Percentiles rank a stretch among this genome's conserved stretches.
These are phyloP conservation scores for Marasmius sp. DNA, from an alignment of 1,284 basidiomycete species.

Conservation along the genomic window DNA sequence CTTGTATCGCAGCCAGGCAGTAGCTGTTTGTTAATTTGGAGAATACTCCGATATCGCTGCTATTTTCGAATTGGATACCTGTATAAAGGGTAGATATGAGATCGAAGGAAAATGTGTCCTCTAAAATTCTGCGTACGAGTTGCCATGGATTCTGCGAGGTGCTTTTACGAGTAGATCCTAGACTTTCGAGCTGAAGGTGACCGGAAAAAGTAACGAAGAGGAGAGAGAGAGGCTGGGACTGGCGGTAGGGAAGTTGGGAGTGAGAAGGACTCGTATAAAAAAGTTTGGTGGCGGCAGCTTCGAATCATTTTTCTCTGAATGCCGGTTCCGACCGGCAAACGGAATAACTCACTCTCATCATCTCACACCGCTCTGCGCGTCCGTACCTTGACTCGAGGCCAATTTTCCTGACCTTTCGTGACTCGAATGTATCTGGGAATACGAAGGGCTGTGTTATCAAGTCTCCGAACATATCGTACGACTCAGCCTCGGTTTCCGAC, in stretches of 20 bases:
- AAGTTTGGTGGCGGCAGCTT: no score
- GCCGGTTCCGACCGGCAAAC: no score
- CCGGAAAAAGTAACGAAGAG: no score
- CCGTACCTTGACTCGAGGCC: not conserved
- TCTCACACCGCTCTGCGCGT: not conserved
- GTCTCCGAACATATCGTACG: not conserved
- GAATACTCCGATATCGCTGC: conserved; percentile 94
- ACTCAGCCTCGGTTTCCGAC: not conserved
- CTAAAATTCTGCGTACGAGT: conserved; percentile 6
- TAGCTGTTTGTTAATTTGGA: conserved; percentile 95
- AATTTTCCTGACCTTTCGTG: not conserved
- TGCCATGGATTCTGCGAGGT: conserved; percentile 5
- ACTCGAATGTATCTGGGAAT: not conserved
- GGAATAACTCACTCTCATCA: no score
- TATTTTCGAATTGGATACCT: conserved; percentile 97
- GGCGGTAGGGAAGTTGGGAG: no score
- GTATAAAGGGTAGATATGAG: conserved; percentile 1
- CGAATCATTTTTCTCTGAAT: no score
- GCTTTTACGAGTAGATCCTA: no score
- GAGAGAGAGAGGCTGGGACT: no score
- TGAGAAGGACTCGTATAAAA: no score
- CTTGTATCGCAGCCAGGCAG: conserved; percentile 90
- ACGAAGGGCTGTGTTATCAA: not conserved
- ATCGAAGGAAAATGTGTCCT: not conserved
- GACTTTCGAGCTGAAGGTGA: no score